These are phyloP conservation scores for Blastocystis sp. DNA, from an alignment of 352 stramenopile genomes.

Conservation along the genomic window DNA sequence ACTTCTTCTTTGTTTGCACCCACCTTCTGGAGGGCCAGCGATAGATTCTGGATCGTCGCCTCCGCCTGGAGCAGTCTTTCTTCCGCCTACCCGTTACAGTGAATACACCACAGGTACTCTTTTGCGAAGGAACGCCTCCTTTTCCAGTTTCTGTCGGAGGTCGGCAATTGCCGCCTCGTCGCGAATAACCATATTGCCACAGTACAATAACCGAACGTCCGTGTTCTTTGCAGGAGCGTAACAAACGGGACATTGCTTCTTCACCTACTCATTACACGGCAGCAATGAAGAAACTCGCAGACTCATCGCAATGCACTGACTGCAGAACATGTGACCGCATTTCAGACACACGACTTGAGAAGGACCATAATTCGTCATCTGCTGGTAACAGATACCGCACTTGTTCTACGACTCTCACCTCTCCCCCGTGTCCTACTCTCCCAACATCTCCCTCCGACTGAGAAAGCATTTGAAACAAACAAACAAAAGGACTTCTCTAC, in stretches of 20 bases:
- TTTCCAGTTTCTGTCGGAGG: background rate
- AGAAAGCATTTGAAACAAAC: background rate
- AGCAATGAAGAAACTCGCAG: background rate
- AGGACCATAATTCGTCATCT: background rate
- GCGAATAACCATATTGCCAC: background rate
- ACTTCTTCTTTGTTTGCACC: background rate
- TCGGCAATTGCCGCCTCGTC: background rate
- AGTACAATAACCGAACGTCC: conserved; percentile 1
- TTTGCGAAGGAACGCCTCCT: background rate
- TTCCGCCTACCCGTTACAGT: conserved; percentile 10
- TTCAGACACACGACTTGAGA: conserved; percentile 17
- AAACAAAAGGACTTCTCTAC: background rate
- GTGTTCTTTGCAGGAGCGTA: background rate
- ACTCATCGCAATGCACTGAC: background rate
- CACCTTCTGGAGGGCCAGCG: no score
- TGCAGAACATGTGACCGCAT: conserved; percentile 46
- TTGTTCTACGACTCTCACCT: background rate
- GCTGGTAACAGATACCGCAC: conserved; percentile 22
- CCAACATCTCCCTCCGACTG: background rate
- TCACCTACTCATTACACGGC: background rate
- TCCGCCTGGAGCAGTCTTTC: background rate
- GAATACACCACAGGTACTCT: background rate
- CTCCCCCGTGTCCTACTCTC: background rate
- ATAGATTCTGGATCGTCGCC: background rate
- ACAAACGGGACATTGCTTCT: background rate